Evolutionary conservation across 2,329 filamentous ascomycete genomes (phyloP).

Genomic region (Cladosporium sp.): DNA sequence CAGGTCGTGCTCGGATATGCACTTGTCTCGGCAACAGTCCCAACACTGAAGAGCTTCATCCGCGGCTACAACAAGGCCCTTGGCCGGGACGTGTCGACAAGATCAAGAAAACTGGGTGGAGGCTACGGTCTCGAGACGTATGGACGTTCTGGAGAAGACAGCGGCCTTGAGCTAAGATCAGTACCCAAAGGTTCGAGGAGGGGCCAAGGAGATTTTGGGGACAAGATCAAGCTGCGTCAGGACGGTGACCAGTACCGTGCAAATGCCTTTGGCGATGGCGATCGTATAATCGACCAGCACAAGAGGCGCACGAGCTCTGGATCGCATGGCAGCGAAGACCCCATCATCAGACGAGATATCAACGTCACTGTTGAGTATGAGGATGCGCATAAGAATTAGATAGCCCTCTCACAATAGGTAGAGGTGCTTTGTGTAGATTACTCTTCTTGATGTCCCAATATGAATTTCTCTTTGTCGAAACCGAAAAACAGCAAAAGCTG

Average conservation of each 20-base stretch:
- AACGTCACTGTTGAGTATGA: constrained; percentile 26
- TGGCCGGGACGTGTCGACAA: constrained; percentile 24
- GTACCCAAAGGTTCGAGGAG: neutral
- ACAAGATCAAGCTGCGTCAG: constrained; percentile 19
- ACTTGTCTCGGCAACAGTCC: constrained; percentile 34
- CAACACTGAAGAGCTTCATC: constrained; percentile 34
- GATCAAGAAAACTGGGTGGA: constrained; percentile 24
- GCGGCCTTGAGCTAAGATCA: constrained; percentile 14
- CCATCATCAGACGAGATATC: constrained; percentile 29
- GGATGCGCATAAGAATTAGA: constrained; percentile 11
- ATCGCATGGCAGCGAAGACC: constrained; percentile 26
- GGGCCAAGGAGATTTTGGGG: constrained; percentile 1
- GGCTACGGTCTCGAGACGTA: constrained; percentile 25
- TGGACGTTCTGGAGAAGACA: constrained; percentile 21
- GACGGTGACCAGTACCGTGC: constrained; percentile 24
- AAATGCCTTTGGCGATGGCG: constrained; percentile 24
- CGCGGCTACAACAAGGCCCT: constrained; percentile 30
- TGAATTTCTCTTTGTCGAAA: neutral
- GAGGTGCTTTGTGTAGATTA: neutral
- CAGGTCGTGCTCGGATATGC: constrained; percentile 34
- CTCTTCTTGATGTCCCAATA: constrained; percentile 1
- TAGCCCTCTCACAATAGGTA: neutral
- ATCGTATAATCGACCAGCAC: constrained; percentile 15
- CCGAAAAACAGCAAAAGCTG: too few relatives aligned
- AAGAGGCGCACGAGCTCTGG: constrained; percentile 23